Evolutionary conservation across 2,329 filamentous ascomycete genomes (phyloP).

Genomic region (Phyllosticta ampelicida): DNA sequence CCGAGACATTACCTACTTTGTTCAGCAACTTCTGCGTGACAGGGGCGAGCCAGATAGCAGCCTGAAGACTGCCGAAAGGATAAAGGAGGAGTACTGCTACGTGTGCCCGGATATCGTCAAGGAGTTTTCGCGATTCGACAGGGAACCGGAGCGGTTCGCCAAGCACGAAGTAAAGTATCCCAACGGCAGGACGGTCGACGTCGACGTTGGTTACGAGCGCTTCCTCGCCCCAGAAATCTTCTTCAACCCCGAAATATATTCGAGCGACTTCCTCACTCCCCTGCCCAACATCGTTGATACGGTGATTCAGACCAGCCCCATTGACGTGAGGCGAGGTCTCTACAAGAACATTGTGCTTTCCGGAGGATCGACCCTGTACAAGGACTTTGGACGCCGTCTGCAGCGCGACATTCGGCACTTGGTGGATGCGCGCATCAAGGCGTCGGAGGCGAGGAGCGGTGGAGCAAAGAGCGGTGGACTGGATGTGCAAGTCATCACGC

Average conservation of each 20-base stretch:
- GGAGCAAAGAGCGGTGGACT: constrained; percentile 88
- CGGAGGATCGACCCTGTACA: constrained; percentile 93
- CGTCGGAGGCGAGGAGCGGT: constrained; percentile 83
- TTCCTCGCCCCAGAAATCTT: constrained; percentile 98
- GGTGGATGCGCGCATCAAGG: constrained; percentile 84
- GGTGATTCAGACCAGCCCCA: constrained; percentile 94
- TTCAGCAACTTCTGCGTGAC: constrained; percentile 90
- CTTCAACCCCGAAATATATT: constrained; percentile 99
- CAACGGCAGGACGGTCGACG: constrained; percentile 70
- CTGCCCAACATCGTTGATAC: constrained; percentile 89
- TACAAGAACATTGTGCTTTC: constrained; percentile 99
- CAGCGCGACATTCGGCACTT: constrained; percentile 96
- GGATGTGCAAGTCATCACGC: constrained; percentile 93
- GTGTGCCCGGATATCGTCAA: constrained; percentile 98
- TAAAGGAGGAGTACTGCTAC: constrained; percentile 98
- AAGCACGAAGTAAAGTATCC: constrained; percentile 82
- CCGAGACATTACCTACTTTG: constrained; percentile 97
- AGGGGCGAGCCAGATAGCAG: constrained; percentile 94
- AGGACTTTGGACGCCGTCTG: constrained; percentile 91
- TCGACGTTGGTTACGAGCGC: constrained; percentile 95
- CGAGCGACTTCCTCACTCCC: constrained; percentile 93
- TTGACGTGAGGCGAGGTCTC: constrained; percentile 88
- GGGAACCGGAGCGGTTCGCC: constrained; percentile 76
- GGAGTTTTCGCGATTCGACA: constrained; percentile 90
- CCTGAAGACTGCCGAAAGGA: constrained; percentile 92